Conservation (phyloP, 768 basidiomycete genomes). For the Boletus reticuloceps region DNA sequence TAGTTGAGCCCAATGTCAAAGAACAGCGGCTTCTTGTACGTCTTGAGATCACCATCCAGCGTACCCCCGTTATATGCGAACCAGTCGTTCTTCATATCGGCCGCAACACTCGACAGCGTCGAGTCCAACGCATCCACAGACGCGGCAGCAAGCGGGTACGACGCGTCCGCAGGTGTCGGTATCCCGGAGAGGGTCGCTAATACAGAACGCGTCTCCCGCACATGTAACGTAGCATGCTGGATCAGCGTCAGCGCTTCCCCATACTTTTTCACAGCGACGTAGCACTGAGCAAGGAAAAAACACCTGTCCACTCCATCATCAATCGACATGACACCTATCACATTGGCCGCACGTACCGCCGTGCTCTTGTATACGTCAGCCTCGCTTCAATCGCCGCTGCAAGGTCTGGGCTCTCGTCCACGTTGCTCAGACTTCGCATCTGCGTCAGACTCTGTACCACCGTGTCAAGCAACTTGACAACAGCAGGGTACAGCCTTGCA, state of each 20-base stretch:
- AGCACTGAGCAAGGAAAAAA: conserved; percentile 73
- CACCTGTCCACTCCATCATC: conserved; percentile 45
- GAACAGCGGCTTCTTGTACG: conserved; percentile 82
- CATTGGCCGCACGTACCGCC: conserved; percentile 46
- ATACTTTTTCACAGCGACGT: conserved; percentile 65
- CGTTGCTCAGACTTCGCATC: conserved; percentile 78
- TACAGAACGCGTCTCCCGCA: conserved; percentile 66
- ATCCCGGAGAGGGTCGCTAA: conserved; percentile 48
- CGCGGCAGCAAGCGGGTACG: conserved; percentile 50
- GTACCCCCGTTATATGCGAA: conserved; percentile 74
- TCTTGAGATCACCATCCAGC: conserved; percentile 40
- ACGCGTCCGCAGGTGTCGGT: conserved; percentile 36
- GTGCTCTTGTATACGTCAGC: conserved; percentile 69
- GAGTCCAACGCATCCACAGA: conserved; percentile 54
- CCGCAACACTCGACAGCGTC: conserved; percentile 44
- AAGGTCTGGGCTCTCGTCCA: conserved; percentile 86
- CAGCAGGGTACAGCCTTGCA: conserved; percentile 73
- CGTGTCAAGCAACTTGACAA: conserved; percentile 87
- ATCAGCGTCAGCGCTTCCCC: conserved; percentile 70
- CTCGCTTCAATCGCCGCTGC: conserved; percentile 76
- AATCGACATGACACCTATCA: background rate
- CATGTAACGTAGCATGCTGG: conserved; percentile 67
- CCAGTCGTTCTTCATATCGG: conserved; percentile 70
- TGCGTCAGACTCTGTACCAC: conserved; percentile 82
- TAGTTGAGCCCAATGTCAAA: conserved; percentile 96